Percentiles rank a stretch among this genome's conserved stretches.
These are phyloP conservation scores for Ilyonectria mors-panacis DNA, from an alignment of 2,329 filamentous ascomycete species.

Conservation along the genomic window DNA sequence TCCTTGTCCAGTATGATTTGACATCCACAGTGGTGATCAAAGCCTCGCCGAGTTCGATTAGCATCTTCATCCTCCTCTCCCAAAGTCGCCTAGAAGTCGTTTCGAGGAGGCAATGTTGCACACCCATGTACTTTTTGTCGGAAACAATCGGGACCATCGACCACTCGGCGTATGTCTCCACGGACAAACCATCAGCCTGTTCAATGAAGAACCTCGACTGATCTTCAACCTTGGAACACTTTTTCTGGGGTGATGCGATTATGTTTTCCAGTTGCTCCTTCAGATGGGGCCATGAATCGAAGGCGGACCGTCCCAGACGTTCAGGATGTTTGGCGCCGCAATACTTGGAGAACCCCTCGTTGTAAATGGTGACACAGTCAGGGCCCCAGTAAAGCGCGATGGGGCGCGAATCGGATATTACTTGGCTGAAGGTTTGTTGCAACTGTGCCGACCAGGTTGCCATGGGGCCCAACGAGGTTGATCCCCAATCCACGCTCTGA, in stretches of 20 bases:
- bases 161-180: constrained; percentile 66
- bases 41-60: constrained; percentile 63
- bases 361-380: constrained; percentile 75
- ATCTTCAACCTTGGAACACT: constrained; percentile 56
- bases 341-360: constrained; percentile 75
- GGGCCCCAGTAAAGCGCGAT: constrained; percentile 76
- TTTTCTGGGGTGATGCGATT: constrained; percentile 48
- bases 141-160: constrained; percentile 63
- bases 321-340: constrained; percentile 76
- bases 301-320: constrained; percentile 73
- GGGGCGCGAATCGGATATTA: constrained; percentile 62
- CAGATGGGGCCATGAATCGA: constrained; percentile 73
- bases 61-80: constrained; percentile 65
- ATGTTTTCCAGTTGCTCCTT: constrained; percentile 55
- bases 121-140: constrained; percentile 59
- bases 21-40: constrained; percentile 60
- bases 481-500: constrained; percentile 62
- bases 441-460: constrained; percentile 62
- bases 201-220: constrained; percentile 64
- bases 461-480: constrained; percentile 63
- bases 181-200: constrained; percentile 56
- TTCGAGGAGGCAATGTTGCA: constrained; percentile 64
- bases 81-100: constrained; percentile 63
- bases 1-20: constrained; percentile 64
- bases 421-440: constrained; percentile 61